Evolutionary conservation across 2,329 filamentous ascomycete species (phyloP), one percentile per base, ranked within the genome.

Genomic region (Knufia petricola): DNA sequence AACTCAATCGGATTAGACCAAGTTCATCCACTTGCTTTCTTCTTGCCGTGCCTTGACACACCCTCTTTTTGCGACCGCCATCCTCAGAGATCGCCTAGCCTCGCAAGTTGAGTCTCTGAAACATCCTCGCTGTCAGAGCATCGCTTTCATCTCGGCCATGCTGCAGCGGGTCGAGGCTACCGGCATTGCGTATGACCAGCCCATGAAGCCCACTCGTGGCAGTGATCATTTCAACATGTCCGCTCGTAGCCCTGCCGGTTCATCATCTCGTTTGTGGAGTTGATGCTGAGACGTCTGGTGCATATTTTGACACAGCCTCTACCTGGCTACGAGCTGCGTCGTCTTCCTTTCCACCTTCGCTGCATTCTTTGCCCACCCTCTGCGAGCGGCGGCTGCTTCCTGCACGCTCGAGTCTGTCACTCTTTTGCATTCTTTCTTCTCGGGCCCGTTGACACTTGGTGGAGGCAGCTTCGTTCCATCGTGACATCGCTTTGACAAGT

Each of bases 151-250:
- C 6, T 28, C 30, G 23, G 34, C 19, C 12, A n/a, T 38, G 34
- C 17, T 47, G 20, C 20, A 26, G 20, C 44, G 34, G 44, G 23
- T 47, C 32, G 34, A 38, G 44, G 44, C 44, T 38, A 24, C 34
- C 44, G 23, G 34, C 44, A 31, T 47, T 19, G 41, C 41, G 32
- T 44, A 32, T 26, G 20, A 17, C 20, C 4, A 39, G 37, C 37
- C 17, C 17, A 39, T 19, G 4, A 6, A 36, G 17, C 32, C 43
- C 28, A 36, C 26, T 17, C 36, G 20, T 37, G 32, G 36, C 19
- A 3, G 23, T 47, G 44, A 38, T 47, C 44, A 24, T 39, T 32
- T 17, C 32, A 13, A 23, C 30, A 28, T 17, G 24, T 19, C 39
- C 44, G 34, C 28, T 39, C 32, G 19, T 39, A 20, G 21, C n/a